Percentiles rank a stretch among this genome's conserved stretches.
Conservation (phyloP, 192 early-diverging fungal species). For the Geosiphon pyriformis region DNA sequence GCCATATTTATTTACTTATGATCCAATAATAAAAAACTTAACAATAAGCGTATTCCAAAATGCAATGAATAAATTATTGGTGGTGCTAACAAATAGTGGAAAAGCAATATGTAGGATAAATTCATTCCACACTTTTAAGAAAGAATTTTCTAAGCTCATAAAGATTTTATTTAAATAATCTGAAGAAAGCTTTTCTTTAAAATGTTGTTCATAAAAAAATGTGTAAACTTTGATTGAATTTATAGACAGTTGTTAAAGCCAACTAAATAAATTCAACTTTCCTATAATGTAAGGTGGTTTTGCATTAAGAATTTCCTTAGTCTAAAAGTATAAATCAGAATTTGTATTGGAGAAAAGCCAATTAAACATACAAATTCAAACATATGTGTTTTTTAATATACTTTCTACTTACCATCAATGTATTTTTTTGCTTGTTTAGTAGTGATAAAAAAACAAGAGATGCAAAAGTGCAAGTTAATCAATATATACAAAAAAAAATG, state of each 20-base stretch:
- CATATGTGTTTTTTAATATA: no score
- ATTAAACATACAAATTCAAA: no score
- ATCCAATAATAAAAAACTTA: conserved; percentile 7
- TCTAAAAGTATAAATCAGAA: no score
- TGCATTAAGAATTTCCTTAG: not conserved
- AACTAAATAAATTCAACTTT: conserved; percentile 1
- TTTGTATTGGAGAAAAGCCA: no score
- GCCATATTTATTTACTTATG: not conserved
- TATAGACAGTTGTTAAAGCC: not conserved
- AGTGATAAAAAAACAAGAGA: no score
- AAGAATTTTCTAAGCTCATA: conserved; percentile 3
- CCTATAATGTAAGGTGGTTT: no score
- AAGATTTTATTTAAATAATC: conserved; percentile 13
- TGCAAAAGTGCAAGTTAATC: no score
- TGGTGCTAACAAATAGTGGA: not conserved
- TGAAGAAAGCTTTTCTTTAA: not conserved
- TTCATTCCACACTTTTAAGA: not conserved
- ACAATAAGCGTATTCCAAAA: conserved; percentile 5
- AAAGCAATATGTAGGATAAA: not conserved
- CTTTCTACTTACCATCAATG: no score
- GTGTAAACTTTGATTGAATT: not conserved
- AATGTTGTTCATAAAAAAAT: not conserved
- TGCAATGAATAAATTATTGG: conserved; percentile 2
- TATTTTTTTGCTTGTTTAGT: no score
- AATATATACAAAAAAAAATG: no score